Evolutionary conservation across 768 basidiomycete species (phyloP).

Genomic region (Lactarius pseudohatsudake): DNA sequence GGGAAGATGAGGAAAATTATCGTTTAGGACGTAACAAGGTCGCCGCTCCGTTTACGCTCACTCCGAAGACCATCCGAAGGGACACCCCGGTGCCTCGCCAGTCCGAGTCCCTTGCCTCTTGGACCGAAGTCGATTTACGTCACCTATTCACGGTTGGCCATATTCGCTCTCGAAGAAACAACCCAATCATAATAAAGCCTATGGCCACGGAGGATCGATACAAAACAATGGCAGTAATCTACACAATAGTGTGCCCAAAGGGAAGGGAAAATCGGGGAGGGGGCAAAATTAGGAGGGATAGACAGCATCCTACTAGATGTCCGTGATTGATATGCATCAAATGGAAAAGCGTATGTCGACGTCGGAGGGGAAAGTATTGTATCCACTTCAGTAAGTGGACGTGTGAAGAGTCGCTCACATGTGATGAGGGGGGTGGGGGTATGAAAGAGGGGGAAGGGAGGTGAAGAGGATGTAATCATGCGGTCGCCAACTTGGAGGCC

Average conservation of each 20-base stretch:
- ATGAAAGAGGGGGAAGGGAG: conserved; percentile 16
- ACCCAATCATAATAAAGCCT: neutral
- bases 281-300: conserved; percentile 18
- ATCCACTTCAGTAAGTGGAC: conserved; percentile 5
- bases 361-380: conserved; percentile 7
- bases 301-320: conserved; percentile 29
- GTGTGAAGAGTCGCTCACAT: neutral
- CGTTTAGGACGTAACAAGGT: neutral
- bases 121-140: neutral
- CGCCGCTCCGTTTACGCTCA: neutral
- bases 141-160: neutral
- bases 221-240: conserved; percentile 26
- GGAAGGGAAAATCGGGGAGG: conserved; percentile 12
- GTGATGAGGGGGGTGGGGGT: neutral
- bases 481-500: conserved; percentile 81
- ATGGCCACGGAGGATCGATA: conserved; percentile 21
- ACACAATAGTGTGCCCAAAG: conserved; percentile 20
- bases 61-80: neutral
- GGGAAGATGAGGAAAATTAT: conserved; percentile 5
- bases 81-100: neutral
- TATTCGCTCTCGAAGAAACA: neutral
- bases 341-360: conserved; percentile 31
- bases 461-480: conserved; percentile 41
- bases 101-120: neutral
- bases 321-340: conserved; percentile 31